Conservation (phyloP, 768 basidiomycete genomes). For the Cubamyces sp. region DNA sequence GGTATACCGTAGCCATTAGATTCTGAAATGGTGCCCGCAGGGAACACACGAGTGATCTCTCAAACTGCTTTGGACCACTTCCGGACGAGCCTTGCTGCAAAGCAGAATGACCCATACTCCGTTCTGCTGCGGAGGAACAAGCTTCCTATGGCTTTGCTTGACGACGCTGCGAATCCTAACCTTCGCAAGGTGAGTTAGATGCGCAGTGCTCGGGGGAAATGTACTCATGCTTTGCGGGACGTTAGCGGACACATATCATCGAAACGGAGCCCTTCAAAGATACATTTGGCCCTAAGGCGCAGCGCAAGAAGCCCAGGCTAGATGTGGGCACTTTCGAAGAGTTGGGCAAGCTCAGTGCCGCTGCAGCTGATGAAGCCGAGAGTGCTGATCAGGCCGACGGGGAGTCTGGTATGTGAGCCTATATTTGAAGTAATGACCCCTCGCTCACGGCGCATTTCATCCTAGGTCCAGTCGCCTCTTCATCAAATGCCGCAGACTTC, state of each 20-base stretch:
- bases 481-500: slow-evolving; percentile 46
- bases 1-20: neutral
- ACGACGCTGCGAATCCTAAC: slow-evolving; percentile 85
- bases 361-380: slow-evolving; percentile 58
- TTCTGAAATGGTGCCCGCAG: slow-evolving; percentile 42
- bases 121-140: slow-evolving; percentile 94
- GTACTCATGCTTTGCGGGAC: slow-evolving; percentile 1
- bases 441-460: neutral
- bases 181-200: slow-evolving; percentile 64
- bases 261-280: slow-evolving; percentile 95
- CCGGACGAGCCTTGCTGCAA: slow-evolving; percentile 80
- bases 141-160: slow-evolving; percentile 93
- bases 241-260: slow-evolving; percentile 87
- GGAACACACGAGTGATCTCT: slow-evolving; percentile 98
- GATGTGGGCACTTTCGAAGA: slow-evolving; percentile 94
- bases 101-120: slow-evolving; percentile 94
- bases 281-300: slow-evolving; percentile 95
- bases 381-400: slow-evolving; percentile 44
- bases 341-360: slow-evolving; percentile 66
- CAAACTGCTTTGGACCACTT: slow-evolving; percentile 97
- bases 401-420: slow-evolving; percentile 46
- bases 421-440: neutral
- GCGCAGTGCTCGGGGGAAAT: too few relatives aligned
- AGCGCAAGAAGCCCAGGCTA: slow-evolving; percentile 86
- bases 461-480: slow-evolving; percentile 52